Conservation (phyloP, 2,329 filamentous ascomycete genomes). For the Ploettnerulaceae sp. region DNA sequence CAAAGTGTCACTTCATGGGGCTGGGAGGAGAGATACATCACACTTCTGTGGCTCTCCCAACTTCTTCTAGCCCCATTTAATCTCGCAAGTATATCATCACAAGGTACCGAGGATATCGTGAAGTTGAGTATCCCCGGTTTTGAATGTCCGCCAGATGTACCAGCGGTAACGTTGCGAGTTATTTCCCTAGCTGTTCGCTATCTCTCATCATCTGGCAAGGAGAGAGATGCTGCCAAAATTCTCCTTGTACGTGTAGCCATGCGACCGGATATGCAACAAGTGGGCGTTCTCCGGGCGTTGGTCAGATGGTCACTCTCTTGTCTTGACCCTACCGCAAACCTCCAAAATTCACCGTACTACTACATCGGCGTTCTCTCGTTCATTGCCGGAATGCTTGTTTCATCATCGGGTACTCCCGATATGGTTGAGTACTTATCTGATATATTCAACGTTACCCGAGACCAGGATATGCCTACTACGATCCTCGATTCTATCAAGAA, state of each 20-base stretch:
- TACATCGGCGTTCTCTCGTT: slow-evolving; percentile 78
- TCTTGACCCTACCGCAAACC: slow-evolving; percentile 44
- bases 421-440: slow-evolving; percentile 60
- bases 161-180: slow-evolving; percentile 65
- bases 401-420: slow-evolving; percentile 68
- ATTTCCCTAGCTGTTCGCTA: slow-evolving; percentile 67
- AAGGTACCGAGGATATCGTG: slow-evolving; percentile 44
- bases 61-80: slow-evolving; percentile 85
- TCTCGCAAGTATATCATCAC: slow-evolving; percentile 73
- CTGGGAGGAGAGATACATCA: slow-evolving; percentile 88
- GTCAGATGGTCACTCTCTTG: slow-evolving; percentile 65
- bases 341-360: slow-evolving; percentile 57
- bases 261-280: slow-evolving; percentile 79
- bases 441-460: slow-evolving; percentile 62
- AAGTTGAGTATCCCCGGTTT: slow-evolving; percentile 44
- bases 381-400: slow-evolving; percentile 65
- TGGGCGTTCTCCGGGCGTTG: slow-evolving; percentile 64
- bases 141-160: slow-evolving; percentile 54
- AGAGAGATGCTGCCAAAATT: slow-evolving; percentile 79
- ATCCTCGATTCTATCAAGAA: slow-evolving; percentile 55
- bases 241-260: slow-evolving; percentile 78
- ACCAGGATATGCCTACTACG: slow-evolving; percentile 15
- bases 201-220: slow-evolving; percentile 73
- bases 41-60: slow-evolving; percentile 83
- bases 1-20: slow-evolving; percentile 41